Conservation (phyloP, 805 yeast species). For the Brettanomyces bruxellensis region DNA sequence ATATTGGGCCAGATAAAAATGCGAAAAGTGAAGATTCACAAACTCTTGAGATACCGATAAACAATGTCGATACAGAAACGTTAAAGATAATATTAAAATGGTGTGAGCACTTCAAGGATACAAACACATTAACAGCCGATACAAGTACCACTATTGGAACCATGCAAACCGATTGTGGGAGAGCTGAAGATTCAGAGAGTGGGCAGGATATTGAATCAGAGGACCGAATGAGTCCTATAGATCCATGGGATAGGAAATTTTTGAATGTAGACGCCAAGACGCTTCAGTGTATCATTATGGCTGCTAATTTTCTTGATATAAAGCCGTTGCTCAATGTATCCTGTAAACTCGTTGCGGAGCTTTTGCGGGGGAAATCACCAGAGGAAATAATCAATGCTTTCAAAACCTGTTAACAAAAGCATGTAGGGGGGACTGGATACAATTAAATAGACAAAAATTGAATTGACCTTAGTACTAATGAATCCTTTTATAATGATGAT, state of each 20-base stretch:
- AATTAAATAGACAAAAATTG: no score
- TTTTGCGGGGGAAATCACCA: constrained; percentile 65
- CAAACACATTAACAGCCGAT: constrained; percentile 50
- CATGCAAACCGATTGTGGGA: constrained; percentile 9
- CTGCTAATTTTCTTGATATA: constrained; percentile 71
- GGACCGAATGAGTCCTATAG: constrained; percentile 15
- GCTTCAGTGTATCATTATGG: constrained; percentile 61
- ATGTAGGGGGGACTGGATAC: no score
- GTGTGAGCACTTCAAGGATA: constrained; percentile 83
- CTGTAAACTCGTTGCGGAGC: constrained; percentile 67
- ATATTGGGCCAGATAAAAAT: no score
- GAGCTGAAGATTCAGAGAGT: constrained; percentile 14
- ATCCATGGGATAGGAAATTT: constrained; percentile 87
- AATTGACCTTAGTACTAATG: no score
- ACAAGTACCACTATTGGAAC: constrained; percentile 52
- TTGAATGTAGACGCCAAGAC: constrained; percentile 80
- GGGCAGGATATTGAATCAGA: constrained; percentile 20
- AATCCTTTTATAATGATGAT: no score
- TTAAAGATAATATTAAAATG: constrained; percentile 77
- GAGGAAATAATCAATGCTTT: constrained; percentile 67
- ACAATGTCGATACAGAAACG: constrained; percentile 75
- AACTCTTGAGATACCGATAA: constrained; percentile 25
- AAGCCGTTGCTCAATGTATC: constrained; percentile 62
- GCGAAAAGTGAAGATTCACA: no score
- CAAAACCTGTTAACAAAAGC: constrained; percentile 36